Conservation (phyloP, 257 asterid species). For the Solanum sitiens region DNA sequence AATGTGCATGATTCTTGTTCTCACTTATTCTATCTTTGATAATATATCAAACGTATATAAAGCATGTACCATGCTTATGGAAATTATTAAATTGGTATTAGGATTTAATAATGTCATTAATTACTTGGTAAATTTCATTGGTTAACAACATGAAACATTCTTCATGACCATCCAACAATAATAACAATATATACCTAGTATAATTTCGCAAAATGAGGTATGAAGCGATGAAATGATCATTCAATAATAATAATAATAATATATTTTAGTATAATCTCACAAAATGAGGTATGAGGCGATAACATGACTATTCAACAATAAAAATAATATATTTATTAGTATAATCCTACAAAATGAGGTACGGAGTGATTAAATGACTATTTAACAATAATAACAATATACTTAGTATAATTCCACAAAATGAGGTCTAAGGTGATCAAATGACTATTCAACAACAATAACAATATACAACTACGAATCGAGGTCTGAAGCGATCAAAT, state of each 20-base stretch:
- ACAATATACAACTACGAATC: not conserved
- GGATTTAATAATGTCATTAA: not conserved
- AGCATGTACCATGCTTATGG: not conserved
- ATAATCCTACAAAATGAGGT: not conserved
- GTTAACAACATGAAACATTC: not conserved
- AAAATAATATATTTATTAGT: too few species aligned
- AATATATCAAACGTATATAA: not conserved
- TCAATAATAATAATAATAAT: not conserved
- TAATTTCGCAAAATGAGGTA: not conserved
- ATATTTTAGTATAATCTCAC: not conserved
- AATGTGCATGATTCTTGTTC: not conserved
- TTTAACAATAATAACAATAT: not conserved
- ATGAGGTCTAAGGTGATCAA: not conserved
- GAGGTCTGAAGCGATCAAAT: not conserved
- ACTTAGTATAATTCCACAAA: not conserved
- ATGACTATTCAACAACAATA: not conserved
- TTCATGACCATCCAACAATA: not conserved
- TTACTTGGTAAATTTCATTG: not conserved
- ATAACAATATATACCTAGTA: not conserved
- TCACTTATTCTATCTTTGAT: not conserved
- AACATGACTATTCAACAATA: not conserved
- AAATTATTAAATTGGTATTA: not conserved
- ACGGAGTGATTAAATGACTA: not conserved
- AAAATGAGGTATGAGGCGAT: too few species aligned
- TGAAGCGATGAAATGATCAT: not conserved